These are phyloP conservation scores for Suillus paluster DNA, from an alignment of 768 basidiomycete genomes.

Conservation along the genomic window DNA sequence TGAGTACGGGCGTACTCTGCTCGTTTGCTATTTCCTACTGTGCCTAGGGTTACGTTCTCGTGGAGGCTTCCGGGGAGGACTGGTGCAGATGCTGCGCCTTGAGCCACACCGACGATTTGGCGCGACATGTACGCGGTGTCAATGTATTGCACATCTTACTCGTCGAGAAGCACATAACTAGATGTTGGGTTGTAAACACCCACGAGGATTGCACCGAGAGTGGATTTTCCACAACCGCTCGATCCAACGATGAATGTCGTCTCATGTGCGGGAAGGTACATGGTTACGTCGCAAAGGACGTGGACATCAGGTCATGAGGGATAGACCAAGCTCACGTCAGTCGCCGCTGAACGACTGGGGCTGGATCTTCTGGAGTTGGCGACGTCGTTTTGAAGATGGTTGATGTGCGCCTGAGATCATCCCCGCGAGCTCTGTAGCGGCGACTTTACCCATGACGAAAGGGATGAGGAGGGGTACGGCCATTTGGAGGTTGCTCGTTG, in stretches of 20 bases:
- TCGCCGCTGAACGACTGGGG: conserved; percentile 70
- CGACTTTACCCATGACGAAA: conserved; percentile 65
- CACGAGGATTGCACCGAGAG: conserved; percentile 65
- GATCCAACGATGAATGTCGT: conserved; percentile 82
- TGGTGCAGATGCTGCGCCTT: conserved; percentile 61
- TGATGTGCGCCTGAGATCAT: conserved; percentile 18
- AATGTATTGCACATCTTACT: conserved; percentile 76
- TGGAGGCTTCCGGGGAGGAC: conserved; percentile 81
- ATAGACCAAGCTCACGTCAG: conserved; percentile 69
- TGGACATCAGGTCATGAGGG: conserved; percentile 68
- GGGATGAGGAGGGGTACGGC: conserved; percentile 81
- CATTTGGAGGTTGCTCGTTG: conserved; percentile 85
- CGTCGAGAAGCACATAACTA: conserved; percentile 81
- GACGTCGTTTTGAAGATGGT: conserved; percentile 16
- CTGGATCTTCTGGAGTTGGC: conserved; percentile 63
- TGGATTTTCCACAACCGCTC: conserved; percentile 81
- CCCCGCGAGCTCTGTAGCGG: conserved; percentile 31
- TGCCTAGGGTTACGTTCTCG: conserved; percentile 87
- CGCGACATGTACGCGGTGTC: conserved; percentile 70
- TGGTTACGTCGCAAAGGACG: conserved; percentile 59
- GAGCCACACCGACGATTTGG: conserved; percentile 78
- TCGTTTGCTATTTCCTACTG: conserved; percentile 50
- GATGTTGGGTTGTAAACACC: conserved; percentile 69
- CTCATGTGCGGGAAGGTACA: conserved; percentile 74
- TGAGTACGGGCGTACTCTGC: too few species aligned